Evolutionary conservation across 768 basidiomycete genomes (phyloP).

Genomic region (Rhodocollybia butyracea): DNA sequence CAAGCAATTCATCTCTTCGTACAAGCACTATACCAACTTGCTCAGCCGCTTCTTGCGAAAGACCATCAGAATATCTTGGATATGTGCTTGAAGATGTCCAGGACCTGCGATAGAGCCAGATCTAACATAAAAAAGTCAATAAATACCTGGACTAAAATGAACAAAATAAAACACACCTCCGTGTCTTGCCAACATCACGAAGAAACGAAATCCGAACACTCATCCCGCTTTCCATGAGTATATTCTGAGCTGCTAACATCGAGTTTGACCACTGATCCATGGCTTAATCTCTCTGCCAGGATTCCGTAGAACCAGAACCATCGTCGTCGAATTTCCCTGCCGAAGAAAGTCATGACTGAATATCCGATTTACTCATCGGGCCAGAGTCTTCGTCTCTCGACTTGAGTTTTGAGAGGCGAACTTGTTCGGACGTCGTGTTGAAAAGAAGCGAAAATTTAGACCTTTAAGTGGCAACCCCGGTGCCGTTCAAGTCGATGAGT

Average conservation of each 20-base stretch:
- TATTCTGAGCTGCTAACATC: conserved; percentile 48
- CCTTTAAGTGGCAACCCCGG: no score
- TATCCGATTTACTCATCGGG: conserved; percentile 48
- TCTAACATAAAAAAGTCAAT: conserved; percentile 36
- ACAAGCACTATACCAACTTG: conserved; percentile 62
- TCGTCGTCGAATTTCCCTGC: conserved; percentile 33
- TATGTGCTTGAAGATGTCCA: conserved; percentile 78
- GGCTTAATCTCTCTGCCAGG: conserved; percentile 55
- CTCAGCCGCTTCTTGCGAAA: conserved; percentile 72
- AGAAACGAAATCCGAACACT: conserved; percentile 57
- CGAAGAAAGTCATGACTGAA: conserved; percentile 63
- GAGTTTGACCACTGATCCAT: conserved; percentile 54
- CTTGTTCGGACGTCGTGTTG: conserved; percentile 29
- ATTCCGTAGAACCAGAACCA: conserved; percentile 12
- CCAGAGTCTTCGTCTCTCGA: conserved; percentile 37
- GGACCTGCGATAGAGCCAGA: conserved; percentile 51
- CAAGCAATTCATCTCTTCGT: conserved; percentile 53
- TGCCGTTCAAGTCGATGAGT: no score
- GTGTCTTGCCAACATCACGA: conserved; percentile 52
- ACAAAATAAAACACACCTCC: conserved; percentile 40
- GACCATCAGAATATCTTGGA: conserved; percentile 70
- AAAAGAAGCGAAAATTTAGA: no score
- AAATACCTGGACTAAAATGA: conserved; percentile 3
- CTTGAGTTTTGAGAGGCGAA: conserved; percentile 47
- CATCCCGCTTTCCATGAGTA: conserved; percentile 50